A percentile compares a stretch with the other conserved stretches of the same genome.
Conservation (phyloP, 2,329 filamentous ascomycete species). For the Blastomyces gilchristii region DNA sequence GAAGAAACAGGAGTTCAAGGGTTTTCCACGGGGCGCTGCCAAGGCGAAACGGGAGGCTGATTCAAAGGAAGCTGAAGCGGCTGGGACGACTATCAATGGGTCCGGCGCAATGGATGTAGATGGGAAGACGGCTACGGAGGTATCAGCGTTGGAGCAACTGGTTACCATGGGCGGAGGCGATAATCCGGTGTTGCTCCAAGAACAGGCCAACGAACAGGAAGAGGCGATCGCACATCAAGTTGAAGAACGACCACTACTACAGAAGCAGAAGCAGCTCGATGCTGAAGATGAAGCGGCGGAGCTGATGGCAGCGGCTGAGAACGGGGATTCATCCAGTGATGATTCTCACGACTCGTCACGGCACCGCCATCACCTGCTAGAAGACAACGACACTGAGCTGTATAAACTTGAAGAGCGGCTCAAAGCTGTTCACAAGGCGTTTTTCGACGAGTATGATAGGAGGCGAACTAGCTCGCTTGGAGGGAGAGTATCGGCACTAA, state of each 20-base stretch:
- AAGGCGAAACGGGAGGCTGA: constrained; percentile 19
- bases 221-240: constrained; percentile 81
- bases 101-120: constrained; percentile 13
- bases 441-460: constrained; percentile 72
- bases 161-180: constrained; percentile 65
- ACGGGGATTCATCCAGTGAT: constrained; percentile 35
- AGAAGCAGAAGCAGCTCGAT: constrained; percentile 84
- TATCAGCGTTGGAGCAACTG: constrained; percentile 60
- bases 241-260: constrained; percentile 76
- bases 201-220: constrained; percentile 76
- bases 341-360: constrained; percentile 30
- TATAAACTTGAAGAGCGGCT: constrained; percentile 65
- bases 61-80: constrained; percentile 8
- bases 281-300: constrained; percentile 63
- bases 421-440: constrained; percentile 61
- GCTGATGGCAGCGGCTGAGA: constrained; percentile 33
- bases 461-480: constrained; percentile 36
- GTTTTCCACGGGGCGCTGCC: constrained; percentile 21
- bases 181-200: constrained; percentile 56
- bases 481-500: constrained; percentile 41
- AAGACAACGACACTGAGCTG: constrained; percentile 80
- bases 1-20: constrained; percentile 53
- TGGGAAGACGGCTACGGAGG: constrained; percentile 26
- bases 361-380: constrained; percentile 64
- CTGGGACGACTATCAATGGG: constrained; percentile 27